A percentile compares a stretch with the other conserved stretches of the same genome.
These are phyloP conservation scores for Vaccinium darrowii DNA, from an alignment of 148 eudicot species.

Conservation along the genomic window DNA sequence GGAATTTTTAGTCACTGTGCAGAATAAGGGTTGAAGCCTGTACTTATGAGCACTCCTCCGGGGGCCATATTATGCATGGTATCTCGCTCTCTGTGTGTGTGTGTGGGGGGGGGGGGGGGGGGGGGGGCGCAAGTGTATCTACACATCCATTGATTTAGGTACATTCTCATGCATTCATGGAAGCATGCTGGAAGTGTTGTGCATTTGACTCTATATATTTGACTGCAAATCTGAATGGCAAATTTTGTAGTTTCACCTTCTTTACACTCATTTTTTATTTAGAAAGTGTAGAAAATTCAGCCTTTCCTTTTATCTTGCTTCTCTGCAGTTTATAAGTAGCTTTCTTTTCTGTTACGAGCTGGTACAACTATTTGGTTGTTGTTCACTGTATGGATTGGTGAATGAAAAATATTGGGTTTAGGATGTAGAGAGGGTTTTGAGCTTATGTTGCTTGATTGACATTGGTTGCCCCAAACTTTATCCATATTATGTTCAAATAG, in stretches of 20 bases:
- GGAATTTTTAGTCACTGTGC: slow-evolving; percentile 34
- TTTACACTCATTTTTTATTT: neutral
- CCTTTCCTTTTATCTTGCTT: no score
- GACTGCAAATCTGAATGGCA: slow-evolving; percentile 1
- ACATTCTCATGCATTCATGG: neutral
- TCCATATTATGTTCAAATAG: no score
- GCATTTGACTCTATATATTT: neutral
- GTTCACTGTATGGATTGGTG: no score
- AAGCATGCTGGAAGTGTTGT: neutral
- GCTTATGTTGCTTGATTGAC: neutral
- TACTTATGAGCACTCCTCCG: slow-evolving; percentile 70
- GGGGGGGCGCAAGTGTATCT: neutral
- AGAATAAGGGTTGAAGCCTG: slow-evolving; percentile 56
- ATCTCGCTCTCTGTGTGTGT: slow-evolving; percentile 25
- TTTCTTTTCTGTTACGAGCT: no score
- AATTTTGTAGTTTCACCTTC: neutral
- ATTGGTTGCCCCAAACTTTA: no score
- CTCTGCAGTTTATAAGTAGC: no score
- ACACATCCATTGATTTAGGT: neutral
- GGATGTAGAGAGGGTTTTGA: slow-evolving; percentile 1
- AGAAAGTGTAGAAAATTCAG: neutral
- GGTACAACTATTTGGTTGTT: no score
- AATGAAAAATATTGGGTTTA: neutral
- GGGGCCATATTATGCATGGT: slow-evolving; percentile 55
- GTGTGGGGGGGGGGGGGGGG: neutral